Evolutionary conservation across 768 basidiomycete species (phyloP).

Genomic region (Mycena haematopus): DNA sequence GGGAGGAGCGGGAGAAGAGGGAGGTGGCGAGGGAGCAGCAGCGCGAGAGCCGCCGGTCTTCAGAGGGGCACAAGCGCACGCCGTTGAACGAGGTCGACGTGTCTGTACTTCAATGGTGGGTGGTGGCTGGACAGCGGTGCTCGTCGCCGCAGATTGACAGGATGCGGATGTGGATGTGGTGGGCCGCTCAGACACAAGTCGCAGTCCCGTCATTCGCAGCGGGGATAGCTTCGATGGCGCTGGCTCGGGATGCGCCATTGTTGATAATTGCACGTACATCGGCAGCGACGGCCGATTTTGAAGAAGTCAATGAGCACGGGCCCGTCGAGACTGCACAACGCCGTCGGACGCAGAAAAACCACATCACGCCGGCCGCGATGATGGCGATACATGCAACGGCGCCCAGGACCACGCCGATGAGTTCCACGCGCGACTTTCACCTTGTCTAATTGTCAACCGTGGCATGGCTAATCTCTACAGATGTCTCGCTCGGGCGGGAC

Average conservation of each 20-base stretch:
- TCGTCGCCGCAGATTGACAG: too few relatives aligned
- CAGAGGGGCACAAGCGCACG: too few relatives aligned
- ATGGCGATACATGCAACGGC: not conserved
- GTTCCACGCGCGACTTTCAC: not conserved
- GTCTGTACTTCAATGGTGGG: not conserved
- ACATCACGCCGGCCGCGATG: not conserved
- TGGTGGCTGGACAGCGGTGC: not conserved
- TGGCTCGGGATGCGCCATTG: not conserved
- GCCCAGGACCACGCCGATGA: slow-evolving; percentile 8
- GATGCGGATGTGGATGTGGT: not conserved
- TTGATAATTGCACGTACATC: not conserved
- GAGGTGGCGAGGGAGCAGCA: too few relatives aligned
- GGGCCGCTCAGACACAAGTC: not conserved
- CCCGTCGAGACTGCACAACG: not conserved
- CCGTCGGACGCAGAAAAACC: not conserved
- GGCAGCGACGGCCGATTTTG: not conserved
- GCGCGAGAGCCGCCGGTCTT: too few relatives aligned
- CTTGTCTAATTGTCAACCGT: too few relatives aligned
- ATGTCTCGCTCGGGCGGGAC: too few relatives aligned
- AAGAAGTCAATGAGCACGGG: slow-evolving; percentile 11
- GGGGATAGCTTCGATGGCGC: not conserved
- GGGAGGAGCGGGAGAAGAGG: too few relatives aligned
- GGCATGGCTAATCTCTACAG: too few relatives aligned
- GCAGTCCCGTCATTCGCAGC: not conserved
- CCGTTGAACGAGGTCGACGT: too few relatives aligned